phyloP scores from a whole-genome alignment of 345 rosid species.

The Aethionema arabicum region DNA sequence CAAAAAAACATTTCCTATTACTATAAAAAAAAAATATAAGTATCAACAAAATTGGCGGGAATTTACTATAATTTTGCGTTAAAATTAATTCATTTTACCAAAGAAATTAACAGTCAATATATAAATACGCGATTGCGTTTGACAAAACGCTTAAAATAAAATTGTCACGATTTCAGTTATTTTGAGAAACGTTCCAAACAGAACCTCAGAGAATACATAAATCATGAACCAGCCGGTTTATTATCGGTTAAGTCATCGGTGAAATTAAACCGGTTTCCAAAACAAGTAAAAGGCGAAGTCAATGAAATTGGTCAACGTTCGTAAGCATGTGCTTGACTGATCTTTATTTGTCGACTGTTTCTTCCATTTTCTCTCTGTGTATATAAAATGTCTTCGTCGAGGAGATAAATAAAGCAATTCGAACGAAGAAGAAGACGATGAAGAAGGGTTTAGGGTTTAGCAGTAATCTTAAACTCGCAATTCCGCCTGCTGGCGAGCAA shows the following conservation, averaged over 20 bases:
- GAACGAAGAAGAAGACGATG: constrained; percentile 37
- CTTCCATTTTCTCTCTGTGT: background rate
- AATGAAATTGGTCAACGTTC: constrained; percentile 24
- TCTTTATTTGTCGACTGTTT: background rate
- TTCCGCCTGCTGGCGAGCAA: constrained; percentile 55
- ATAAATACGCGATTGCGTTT: too few relatives aligned
- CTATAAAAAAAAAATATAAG: too few relatives aligned
- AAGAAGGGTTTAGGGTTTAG: constrained; percentile 57
- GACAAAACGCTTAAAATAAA: too few relatives aligned
- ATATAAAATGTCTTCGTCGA: constrained; percentile 21
- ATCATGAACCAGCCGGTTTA: background rate
- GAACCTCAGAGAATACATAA: background rate
- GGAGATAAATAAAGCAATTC: background rate
- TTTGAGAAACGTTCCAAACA: too few relatives aligned
- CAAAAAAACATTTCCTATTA: too few relatives aligned
- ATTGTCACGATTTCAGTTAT: too few relatives aligned
- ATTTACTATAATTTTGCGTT: too few relatives aligned
- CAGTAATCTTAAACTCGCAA: constrained; percentile 57
- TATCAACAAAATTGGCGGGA: too few relatives aligned
- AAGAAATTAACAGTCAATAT: too few relatives aligned
- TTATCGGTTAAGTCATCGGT: constrained; percentile 2
- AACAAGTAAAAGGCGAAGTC: constrained; percentile 13
- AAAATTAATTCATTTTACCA: too few relatives aligned
- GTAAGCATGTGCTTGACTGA: constrained; percentile 25
- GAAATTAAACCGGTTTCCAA: constrained; percentile 2